Evolutionary conservation across 768 basidiomycete species (phyloP).

Genomic region (Psilocybe cyanescens): DNA sequence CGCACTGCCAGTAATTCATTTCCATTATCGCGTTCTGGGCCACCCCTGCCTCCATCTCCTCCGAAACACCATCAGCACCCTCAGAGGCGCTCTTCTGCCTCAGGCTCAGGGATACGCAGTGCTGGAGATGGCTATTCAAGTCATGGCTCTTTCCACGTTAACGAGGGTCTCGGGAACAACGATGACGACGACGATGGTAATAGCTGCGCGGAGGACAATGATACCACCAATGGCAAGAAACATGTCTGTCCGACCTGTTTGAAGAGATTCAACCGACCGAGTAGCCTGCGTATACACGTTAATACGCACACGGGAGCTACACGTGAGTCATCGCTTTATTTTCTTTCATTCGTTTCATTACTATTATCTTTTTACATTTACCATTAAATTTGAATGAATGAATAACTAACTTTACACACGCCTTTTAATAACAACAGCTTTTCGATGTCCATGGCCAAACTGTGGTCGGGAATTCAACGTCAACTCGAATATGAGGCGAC

Average conservation of each 20-base stretch:
- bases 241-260: conserved; percentile 57
- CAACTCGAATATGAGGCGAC: conserved; percentile 84
- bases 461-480: conserved; percentile 83
- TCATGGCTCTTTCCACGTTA: not conserved
- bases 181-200: conserved; percentile 27
- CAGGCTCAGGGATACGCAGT: no score
- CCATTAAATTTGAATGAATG: not conserved
- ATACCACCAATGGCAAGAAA: conserved; percentile 39
- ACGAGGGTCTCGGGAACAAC: conserved; percentile 8
- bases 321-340: conserved; percentile 46
- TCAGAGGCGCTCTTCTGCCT: no score
- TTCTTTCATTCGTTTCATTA: conserved; percentile 6
- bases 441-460: conserved; percentile 72
- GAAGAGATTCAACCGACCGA: conserved; percentile 72
- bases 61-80: no score
- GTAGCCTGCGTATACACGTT: conserved; percentile 65
- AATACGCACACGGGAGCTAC: conserved; percentile 74
- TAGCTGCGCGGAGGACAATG: conserved; percentile 9
- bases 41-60: no score
- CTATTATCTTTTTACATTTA: not conserved
- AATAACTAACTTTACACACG: not conserved
- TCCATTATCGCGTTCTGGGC: no score
- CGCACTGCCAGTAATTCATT: no score
- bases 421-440: conserved; percentile 46
- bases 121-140: not conserved